Conservation (phyloP, 2,329 filamentous ascomycete genomes). For the Graphiopsis chlorocephala region DNA sequence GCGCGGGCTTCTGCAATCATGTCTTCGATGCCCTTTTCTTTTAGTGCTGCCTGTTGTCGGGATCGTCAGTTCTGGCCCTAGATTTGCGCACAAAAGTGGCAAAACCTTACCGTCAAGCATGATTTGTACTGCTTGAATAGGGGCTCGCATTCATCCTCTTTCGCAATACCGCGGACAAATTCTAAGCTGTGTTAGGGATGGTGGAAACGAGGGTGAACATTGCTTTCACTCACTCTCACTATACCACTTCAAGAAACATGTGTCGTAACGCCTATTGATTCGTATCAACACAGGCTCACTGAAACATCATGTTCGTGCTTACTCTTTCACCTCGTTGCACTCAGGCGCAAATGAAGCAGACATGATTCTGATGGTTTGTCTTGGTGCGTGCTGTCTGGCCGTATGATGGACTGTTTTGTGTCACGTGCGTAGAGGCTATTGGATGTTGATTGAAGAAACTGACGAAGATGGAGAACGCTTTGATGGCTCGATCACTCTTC, state of each 20-base stretch:
- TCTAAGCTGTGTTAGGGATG: constrained; percentile 46
- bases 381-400: neutral
- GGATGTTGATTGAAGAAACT: neutral
- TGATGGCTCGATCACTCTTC: neutral
- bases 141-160: constrained; percentile 78
- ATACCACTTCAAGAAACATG: constrained; percentile 98
- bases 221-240: constrained; percentile 76
- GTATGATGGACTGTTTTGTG: neutral
- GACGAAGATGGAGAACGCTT: neutral
- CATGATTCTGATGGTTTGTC: constrained; percentile 53
- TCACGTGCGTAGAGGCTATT: neutral
- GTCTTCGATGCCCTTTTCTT: constrained; percentile 85
- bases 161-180: constrained; percentile 81
- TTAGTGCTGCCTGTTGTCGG: constrained; percentile 69
- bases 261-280: constrained; percentile 76
- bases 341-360: constrained; percentile 91
- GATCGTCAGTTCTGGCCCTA: neutral
- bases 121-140: constrained; percentile 86
- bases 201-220: neutral
- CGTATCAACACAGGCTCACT: neutral
- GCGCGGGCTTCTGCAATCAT: constrained; percentile 89
- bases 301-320: constrained; percentile 22
- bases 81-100: neutral
- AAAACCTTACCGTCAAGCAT: constrained; percentile 67
- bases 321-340: constrained; percentile 97